Percentiles rank a stretch among this genome's conserved stretches.
Conservation (phyloP, 306 rosid genomes). For the Prinsepia uniflora region DNA sequence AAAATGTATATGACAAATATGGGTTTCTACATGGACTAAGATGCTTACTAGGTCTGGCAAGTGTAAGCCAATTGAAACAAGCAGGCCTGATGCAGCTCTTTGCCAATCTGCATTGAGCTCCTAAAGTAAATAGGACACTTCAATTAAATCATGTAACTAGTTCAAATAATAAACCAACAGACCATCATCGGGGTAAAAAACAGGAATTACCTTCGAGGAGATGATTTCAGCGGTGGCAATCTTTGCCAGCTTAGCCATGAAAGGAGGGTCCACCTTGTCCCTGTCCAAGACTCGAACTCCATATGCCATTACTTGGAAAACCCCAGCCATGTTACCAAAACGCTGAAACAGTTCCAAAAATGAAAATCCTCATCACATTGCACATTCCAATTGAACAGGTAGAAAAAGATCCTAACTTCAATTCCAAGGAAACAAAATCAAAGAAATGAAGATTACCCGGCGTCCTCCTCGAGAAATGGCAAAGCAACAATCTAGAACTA, state of each 20-base stretch:
- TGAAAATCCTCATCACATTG: not conserved
- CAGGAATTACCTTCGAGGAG: slow-evolving; percentile 72
- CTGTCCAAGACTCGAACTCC: slow-evolving; percentile 73
- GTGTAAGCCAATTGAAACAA: slow-evolving; percentile 88
- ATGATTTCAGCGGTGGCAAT: slow-evolving; percentile 85
- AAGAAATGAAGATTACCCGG: slow-evolving; percentile 43
- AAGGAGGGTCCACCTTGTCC: slow-evolving; percentile 60
- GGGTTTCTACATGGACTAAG: not conserved
- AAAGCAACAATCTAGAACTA: slow-evolving; percentile 84
- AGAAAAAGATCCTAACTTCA: not conserved
- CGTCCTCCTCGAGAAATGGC: slow-evolving; percentile 87
- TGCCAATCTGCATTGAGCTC: slow-evolving; percentile 90
- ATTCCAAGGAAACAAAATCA: slow-evolving; percentile 7
- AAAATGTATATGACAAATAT: not conserved
- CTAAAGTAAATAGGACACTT: slow-evolving; percentile 41
- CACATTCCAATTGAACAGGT: not conserved
- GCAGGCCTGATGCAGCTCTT: slow-evolving; percentile 81
- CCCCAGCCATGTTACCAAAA: slow-evolving; percentile 91
- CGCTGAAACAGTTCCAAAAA: slow-evolving; percentile 42
- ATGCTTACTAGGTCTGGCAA: slow-evolving; percentile 85
- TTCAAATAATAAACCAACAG: not conserved
- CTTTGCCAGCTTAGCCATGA: slow-evolving; percentile 84
- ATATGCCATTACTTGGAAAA: slow-evolving; percentile 87
- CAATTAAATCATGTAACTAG: slow-evolving; percentile 9
- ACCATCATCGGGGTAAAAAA: not conserved